Evolutionary conservation across 192 early-diverging fungal genomes (phyloP).

Genomic region (Dissophora ornata): DNA sequence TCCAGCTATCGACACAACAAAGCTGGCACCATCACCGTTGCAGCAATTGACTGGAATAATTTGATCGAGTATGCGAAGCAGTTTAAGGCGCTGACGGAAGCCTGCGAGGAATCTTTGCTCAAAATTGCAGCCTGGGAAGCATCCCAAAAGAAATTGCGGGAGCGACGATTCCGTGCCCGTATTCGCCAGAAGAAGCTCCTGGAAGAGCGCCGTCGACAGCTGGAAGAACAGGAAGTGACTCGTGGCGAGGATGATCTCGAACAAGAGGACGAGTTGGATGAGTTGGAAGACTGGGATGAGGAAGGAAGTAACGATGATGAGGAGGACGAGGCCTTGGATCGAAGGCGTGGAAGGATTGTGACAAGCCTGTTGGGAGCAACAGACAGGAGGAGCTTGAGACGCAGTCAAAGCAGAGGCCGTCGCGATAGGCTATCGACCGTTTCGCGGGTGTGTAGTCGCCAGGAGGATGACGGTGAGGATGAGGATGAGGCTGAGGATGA

Average conservation of each 20-base stretch:
- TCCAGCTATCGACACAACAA: not conserved
- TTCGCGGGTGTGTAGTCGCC: no score
- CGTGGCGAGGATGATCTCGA: slow-evolving; percentile 1
- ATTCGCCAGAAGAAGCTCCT: not conserved
- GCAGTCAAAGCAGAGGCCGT: no score
- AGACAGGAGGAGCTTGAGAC: no score
- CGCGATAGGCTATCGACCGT: no score
- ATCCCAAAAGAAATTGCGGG: not conserved
- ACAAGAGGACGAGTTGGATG: slow-evolving; percentile 22
- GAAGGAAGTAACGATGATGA: slow-evolving; percentile 27
- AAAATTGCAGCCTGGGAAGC: slow-evolving; percentile 25
- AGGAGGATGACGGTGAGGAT: no score
- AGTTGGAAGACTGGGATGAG: slow-evolving; percentile 25
- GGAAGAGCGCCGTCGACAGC: slow-evolving; percentile 2
- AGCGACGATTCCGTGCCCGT: not conserved
- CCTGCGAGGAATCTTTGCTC: slow-evolving; percentile 10
- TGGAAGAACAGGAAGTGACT: not conserved
- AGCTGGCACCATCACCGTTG: slow-evolving; percentile 2
- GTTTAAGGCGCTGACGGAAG: slow-evolving; percentile 13
- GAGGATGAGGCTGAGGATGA: no score
- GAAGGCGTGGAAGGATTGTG: not conserved
- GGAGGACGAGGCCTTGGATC: slow-evolving; percentile 19
- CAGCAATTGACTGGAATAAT: slow-evolving; percentile 17
- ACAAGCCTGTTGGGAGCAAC: slow-evolving; percentile 7
- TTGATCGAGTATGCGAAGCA: slow-evolving; percentile 28